Percentiles rank a stretch among this genome's conserved stretches.
Conservation (phyloP, 305 asterid species). For the Fraxinus baroniana region DNA sequence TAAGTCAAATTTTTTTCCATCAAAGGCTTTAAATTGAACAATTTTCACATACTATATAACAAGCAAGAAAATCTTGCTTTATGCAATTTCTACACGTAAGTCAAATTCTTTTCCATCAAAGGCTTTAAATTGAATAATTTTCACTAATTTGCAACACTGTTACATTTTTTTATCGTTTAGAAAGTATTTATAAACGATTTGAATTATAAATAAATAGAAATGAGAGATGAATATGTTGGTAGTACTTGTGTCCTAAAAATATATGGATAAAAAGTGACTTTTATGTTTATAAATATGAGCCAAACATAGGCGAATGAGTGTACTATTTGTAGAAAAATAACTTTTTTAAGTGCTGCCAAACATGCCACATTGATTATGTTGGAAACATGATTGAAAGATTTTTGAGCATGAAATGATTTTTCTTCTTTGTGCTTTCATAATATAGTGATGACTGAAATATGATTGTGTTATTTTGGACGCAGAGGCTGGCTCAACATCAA, state of each 20-base stretch:
- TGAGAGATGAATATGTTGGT: not conserved
- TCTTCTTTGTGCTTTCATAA: not conserved
- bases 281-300: not conserved
- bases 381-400: not conserved
- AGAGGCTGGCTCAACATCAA: conserved; percentile 55
- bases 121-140: not conserved
- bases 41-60: not conserved
- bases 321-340: not conserved
- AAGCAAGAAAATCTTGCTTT: not conserved
- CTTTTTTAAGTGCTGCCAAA: not conserved
- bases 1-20: not conserved
- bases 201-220: not conserved
- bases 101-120: not conserved
- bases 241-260: not conserved
- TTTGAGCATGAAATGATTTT: not conserved
- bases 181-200: not conserved
- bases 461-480: conserved; percentile 25
- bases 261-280: not conserved
- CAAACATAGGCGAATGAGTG: not conserved
- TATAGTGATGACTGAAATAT: not conserved
- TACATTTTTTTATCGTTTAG: not conserved
- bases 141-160: not conserved
- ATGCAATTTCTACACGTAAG: not conserved
- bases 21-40: not conserved
- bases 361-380: not conserved